Base-by-base conservation (phyloP, 129 eudicot species). In the Flaveria bidentis region DNA sequence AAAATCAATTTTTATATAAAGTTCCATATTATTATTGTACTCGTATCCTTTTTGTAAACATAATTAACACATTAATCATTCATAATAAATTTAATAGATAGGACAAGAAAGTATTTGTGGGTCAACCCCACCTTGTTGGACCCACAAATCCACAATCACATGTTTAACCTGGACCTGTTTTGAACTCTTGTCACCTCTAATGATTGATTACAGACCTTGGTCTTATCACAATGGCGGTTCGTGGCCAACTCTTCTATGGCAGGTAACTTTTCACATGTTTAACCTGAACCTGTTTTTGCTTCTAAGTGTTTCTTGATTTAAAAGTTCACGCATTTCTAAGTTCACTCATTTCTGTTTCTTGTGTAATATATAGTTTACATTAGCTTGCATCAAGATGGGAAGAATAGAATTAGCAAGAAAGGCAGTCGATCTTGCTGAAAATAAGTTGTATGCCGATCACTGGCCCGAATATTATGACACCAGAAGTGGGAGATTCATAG, bases 391-490 rank as follows among this genome's bases (percentile, higher is more conserved):
- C 67, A 95, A 95, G 85, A 95, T 95, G 99, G 96, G 96, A 33
- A 77, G 94, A 78, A 70, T 72, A 28, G 97, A 91, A 56, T 61
- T 95, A 81, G 99, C 99, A 18, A 73, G 76, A 73, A 91, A 87
- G 74, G 99, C 97, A 20, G 85, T 95, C 2, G 84, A 80, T n/a
- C 15, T 83, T 72, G 99, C 92, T 0, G 97, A 95, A 65, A 88
- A 77, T 60, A 78, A 90, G 80, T 85, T 95, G 52, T 73, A 79
- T 2, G 68, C 44, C 1, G 97, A 95, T 69, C 83, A 74, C 50
- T 95, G 99, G 99, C 99, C 99, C 7, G 99, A 95, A 79, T 95
- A 95, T 74, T 95, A 95, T 36, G 99, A 95, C 83, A 95, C 99
- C 6, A 85, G 64, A 74, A 82, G 79, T 11, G 99, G 97, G 30